Evolutionary conservation across 495 filamentous ascomycete genomes (phyloP).

Genomic region (Tuber magnatum): DNA sequence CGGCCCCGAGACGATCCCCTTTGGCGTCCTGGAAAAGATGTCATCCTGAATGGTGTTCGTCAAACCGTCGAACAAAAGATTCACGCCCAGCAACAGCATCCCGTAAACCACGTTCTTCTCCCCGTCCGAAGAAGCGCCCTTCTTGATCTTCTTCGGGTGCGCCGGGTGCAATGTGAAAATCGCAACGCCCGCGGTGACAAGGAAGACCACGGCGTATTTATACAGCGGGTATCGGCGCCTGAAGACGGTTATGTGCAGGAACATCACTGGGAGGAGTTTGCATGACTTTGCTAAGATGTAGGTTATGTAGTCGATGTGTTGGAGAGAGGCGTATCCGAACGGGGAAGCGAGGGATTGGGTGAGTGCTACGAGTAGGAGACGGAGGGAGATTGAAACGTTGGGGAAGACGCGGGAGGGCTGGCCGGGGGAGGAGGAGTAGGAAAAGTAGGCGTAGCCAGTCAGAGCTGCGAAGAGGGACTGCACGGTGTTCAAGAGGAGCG

Average conservation of each 20-base stretch:
- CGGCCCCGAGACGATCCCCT: constrained; percentile 54
- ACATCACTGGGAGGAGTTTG: constrained; percentile 97
- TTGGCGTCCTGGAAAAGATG: constrained; percentile 56
- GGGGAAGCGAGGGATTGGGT: constrained; percentile 82
- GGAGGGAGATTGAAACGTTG: constrained; percentile 59
- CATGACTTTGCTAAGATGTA: constrained; percentile 97
- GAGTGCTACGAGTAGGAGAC: constrained; percentile 77
- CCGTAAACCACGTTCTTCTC: constrained; percentile 64
- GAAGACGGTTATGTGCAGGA: constrained; percentile 88
- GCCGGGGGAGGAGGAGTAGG: constrained; percentile 52
- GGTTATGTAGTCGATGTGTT: constrained; percentile 97
- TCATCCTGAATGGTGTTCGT: constrained; percentile 96
- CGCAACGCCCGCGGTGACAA: constrained; percentile 86
- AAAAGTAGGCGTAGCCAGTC: constrained; percentile 74
- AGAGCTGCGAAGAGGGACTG: constrained; percentile 84
- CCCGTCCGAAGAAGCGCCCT: constrained; percentile 46
- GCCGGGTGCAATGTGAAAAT: constrained; percentile 76
- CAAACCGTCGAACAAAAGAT: constrained; percentile 88
- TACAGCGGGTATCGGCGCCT: constrained; percentile 84
- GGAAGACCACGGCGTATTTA: constrained; percentile 86
- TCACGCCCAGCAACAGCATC: constrained; percentile 76
- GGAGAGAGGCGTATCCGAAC: constrained; percentile 87
- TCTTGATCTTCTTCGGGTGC: constrained; percentile 62
- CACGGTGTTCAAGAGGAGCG: constrained; percentile 90
- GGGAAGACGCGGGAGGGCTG: constrained; percentile 66